Conservation (phyloP, 768 basidiomycete genomes). For the Galerina sulciceps region DNA sequence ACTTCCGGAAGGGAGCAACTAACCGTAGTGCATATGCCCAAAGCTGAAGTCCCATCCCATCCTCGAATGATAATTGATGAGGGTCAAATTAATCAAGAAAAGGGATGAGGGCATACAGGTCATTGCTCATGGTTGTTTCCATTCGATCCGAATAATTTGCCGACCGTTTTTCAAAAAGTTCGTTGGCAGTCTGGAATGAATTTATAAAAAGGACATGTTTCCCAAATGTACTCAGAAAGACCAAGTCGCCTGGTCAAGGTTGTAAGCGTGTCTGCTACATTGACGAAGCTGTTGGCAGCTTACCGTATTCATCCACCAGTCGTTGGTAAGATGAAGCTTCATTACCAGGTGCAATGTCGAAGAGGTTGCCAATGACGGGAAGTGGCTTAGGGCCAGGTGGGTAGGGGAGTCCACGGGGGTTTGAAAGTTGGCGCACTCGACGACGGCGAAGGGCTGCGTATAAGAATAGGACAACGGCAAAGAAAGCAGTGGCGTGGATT, state of each 20-base stretch:
- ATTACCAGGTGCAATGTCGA: conserved; percentile 45
- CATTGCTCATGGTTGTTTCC: conserved; percentile 52
- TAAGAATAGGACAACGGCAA: conserved; percentile 5
- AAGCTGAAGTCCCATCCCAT: conserved; percentile 54
- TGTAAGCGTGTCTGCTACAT: not conserved
- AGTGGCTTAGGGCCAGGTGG: conserved; percentile 60
- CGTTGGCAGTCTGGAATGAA: conserved; percentile 46
- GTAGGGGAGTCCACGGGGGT: conserved; percentile 35
- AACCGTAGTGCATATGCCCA: conserved; percentile 55
- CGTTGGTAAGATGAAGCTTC: conserved; percentile 43
- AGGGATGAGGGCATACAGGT: conserved; percentile 37
- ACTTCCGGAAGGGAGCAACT: not conserved
- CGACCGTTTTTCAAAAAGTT: conserved; percentile 61
- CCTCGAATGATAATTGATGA: conserved; percentile 18
- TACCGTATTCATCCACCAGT: conserved; percentile 47
- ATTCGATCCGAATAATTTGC: conserved; percentile 59
- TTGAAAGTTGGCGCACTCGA: conserved; percentile 17
- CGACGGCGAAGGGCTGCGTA: conserved; percentile 13
- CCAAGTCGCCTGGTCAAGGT: conserved; percentile 48
- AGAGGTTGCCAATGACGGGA: conserved; percentile 59
- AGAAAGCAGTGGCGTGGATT: conserved; percentile 5
- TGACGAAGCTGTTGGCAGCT: not conserved
- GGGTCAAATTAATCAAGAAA: not conserved
- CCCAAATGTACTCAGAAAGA: conserved; percentile 56
- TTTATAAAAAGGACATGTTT: conserved; percentile 45